Evolutionary conservation across 352 stramenopile genomes (phyloP), one percentile per base, ranked within the genome.

Genomic region (Phytophthora palmivora): DNA sequence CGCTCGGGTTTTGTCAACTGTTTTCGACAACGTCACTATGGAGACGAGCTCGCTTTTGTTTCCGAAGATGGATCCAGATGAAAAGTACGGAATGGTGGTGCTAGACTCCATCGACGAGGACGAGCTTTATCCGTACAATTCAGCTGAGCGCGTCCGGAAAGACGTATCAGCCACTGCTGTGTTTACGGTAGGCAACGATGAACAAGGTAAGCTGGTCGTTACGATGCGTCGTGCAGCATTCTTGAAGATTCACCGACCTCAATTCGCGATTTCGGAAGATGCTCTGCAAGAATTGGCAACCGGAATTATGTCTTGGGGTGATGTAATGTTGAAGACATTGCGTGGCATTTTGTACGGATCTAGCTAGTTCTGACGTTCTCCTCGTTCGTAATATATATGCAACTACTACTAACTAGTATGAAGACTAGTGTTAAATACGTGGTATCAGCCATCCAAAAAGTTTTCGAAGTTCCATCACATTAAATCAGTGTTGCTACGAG

Each of bases 71-170:
- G 63, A 69, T 9, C 32, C 54, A 10, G 52, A 64, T 38, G 63
- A 30, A 14, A 26, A 53, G 10, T 67, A 50, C 16, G 60, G 48
- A 3, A 63, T 74, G 4, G 41, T 70, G 14, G 42, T 45, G 16
- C 16, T 58, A 21, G 74, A 84, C 36, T 81, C 51, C 34, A 63
- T 82, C 28, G 70, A 87, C 37, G 54, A 64, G 2, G 77, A 87
- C 42, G 66, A 70, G 6, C 16, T 74, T 11, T 79, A 82, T 44
- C 72, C 75, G 34, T 83, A 87, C 38, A 63, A 53, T 2, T 44
- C 70, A 4, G 44, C 49, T 6, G 26, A 62, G 16, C 70, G 61
- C 9, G 34, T 84, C 15, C 69, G 72, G 18, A 75, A 76, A 33
- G 74, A 79, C 30, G 51, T 80, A 22, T 70, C 61, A 2, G 73